Base-by-base conservation (phyloP, 108 stramenopile genomes). In the Conticribra weissflogii region DNA sequence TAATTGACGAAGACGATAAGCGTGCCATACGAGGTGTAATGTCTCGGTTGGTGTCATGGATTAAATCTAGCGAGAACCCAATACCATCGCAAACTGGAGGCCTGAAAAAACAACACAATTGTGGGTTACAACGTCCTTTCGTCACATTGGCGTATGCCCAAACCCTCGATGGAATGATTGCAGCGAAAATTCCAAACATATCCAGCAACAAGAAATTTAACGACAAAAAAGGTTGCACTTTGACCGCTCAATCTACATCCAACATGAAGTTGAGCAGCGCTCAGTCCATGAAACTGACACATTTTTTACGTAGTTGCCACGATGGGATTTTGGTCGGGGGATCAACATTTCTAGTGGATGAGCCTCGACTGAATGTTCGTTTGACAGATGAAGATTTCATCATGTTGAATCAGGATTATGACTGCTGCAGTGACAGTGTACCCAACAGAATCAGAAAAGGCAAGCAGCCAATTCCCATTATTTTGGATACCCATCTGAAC, bases 281-380 rank as follows among this genome's bases (percentile, higher is more conserved):
- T 9, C 74, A 83, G 59, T 88, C 90, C 1, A 49, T 89, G 3
- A 34, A 57, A 3, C 55, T 94, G 60, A 94, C 93, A 3, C 93
- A 94, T 65, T 83, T 65, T 23, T 68, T 94, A 23, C 74, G 93
- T 41, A 85, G 87, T 54, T 73, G 86, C 30, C 88, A 91, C 64
- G 90, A 94, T 63, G 93, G 83, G 0, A 85, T 94, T 33, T 48
- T 93, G 68, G 78, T 93, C 3, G 92, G 92, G 21, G 89, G 92
- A 8, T 67, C 59, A 18, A 93, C 92, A 14, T 72, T 93, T 21
- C 23, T 73, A 16, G 36, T 82, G 19, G 92, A 93, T 74, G 84
- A 85, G 68, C 92, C 92, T 27, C 34, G 89, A 28, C 66, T 93
- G 45, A 85, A 72, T 54, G 88, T 87, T 71, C 83, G 92, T 54